Conservation (phyloP, 164 flowering plant species). For the Taxillus chinensis region DNA sequence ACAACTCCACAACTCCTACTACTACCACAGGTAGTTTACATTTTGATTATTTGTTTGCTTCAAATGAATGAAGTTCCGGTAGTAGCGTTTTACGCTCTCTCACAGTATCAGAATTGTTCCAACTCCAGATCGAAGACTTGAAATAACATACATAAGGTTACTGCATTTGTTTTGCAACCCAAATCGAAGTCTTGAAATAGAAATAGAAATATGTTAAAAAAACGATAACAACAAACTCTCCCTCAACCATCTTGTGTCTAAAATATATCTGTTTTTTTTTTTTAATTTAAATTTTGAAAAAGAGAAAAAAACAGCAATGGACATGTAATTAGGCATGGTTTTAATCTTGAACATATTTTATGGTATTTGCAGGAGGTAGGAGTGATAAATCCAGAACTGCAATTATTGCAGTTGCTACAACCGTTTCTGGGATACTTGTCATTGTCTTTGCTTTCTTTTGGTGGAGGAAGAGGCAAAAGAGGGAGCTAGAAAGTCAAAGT, state of each 20-base stretch:
- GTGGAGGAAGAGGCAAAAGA: slow-evolving; percentile 5
- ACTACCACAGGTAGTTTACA: neutral
- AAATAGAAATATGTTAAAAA: too few relatives aligned
- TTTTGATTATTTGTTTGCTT: neutral
- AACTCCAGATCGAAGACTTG: too few relatives aligned
- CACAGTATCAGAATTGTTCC: too few relatives aligned
- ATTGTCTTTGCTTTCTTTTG: neutral
- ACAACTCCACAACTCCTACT: neutral
- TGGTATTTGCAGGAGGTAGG: neutral
- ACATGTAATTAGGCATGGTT: neutral
- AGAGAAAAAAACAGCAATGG: neutral
- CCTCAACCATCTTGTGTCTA: too few relatives aligned
- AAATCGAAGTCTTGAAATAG: too few relatives aligned
- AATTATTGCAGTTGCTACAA: neutral
- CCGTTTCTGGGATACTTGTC: neutral
- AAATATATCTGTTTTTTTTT: too few relatives aligned
- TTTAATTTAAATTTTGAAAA: neutral
- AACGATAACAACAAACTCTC: too few relatives aligned
- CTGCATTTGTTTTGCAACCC: too few relatives aligned
- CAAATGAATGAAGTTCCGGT: too few relatives aligned
- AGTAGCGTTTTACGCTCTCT: too few relatives aligned
- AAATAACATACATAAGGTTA: too few relatives aligned
- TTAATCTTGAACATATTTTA: neutral
- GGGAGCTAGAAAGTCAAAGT: slow-evolving; percentile 1
- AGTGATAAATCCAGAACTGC: neutral